Evolutionary conservation across 768 basidiomycete genomes (phyloP), one percentile per base, ranked within the genome.

Genomic region (Heimioporus sp.): DNA sequence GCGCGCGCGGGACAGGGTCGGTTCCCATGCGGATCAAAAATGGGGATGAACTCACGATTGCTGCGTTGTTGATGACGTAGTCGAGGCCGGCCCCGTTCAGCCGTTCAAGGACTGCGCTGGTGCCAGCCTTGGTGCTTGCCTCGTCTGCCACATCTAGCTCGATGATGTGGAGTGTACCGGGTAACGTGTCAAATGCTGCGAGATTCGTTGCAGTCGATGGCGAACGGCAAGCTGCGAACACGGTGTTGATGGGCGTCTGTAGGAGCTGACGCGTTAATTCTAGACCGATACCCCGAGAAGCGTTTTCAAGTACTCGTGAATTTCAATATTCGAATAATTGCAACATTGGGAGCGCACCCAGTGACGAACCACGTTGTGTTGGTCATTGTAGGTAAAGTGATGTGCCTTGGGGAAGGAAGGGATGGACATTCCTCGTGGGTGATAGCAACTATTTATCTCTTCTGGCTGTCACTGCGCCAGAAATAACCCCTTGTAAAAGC

Each of bases 11-110:
- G 12, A 39, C 38, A 5, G 21, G 30, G 24, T 38, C 40, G 39
- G 13, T 28, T 10, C 24, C 24, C 6, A 7, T 28, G 24, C 6
- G 6, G 24, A 28, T n/a, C 6, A 28, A 28, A 28, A 28, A 4
- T 6, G 17, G 6, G 17, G n/a, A 48, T 2, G 7, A 8, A 65
- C 73, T 46, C 48, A 74, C 73, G 38, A 71, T 63, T 1, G 61
- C 73, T n/a, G 73, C 72, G 44, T 73, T 73, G 62, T 74, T 76
- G 48, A 72, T 42, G 13, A 74, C 59, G 43, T 72, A 74, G 60
- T 74, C 71, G 11, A 73, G 55, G 7, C 69, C 36, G n/a, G 15
- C 46, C 17, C 60, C 59, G 9, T 61, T 65, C 24, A 73, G 54
- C 19, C 69, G 51, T 37, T n/a, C n/a, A 17, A 61, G 56, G 13